These are phyloP conservation scores for Ganoderma sinense DNA, from an alignment of 1,284 basidiomycete species.

Conservation along the genomic window DNA sequence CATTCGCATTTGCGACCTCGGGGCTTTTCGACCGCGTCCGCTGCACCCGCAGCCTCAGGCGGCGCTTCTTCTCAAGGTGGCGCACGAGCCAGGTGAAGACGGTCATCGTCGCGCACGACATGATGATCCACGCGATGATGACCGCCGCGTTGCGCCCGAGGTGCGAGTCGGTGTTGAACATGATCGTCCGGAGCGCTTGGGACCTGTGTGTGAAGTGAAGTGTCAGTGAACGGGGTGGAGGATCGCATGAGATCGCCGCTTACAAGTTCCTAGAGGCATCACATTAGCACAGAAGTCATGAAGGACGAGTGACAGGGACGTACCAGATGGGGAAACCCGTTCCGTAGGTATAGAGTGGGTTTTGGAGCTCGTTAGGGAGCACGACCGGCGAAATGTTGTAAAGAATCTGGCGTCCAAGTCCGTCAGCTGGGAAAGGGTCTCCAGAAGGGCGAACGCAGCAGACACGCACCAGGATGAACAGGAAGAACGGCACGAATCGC, in stretches of 20 bases:
- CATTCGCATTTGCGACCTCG: too few species aligned
- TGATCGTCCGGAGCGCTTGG: conserved; percentile 51
- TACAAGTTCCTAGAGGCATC: conserved; percentile 33
- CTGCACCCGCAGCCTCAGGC: neutral
- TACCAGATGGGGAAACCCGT: conserved; percentile 56
- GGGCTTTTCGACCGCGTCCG: conserved; percentile 8
- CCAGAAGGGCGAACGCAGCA: too few species aligned
- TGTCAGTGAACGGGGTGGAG: neutral
- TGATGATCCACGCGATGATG: conserved; percentile 52
- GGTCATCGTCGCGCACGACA: conserved; percentile 48
- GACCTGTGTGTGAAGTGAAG: conserved; percentile 25
- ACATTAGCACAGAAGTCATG: neutral
- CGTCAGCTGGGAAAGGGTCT: conserved; percentile 20
- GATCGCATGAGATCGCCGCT: conserved; percentile 6
- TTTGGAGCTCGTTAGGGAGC: conserved; percentile 54
- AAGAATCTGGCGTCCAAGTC: conserved; percentile 43
- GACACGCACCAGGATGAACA: conserved; percentile 40
- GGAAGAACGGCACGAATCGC: conserved; percentile 43
- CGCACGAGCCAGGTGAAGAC: conserved; percentile 51
- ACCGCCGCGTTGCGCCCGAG: conserved; percentile 54
- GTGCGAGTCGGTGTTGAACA: conserved; percentile 56
- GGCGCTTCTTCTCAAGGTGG: conserved; percentile 27
- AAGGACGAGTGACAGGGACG: conserved; percentile 20
- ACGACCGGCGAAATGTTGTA: conserved; percentile 51
- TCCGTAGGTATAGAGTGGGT: conserved; percentile 48